These are phyloP conservation scores for Eustoma russellianum DNA, from an alignment of 257 asterid species.

Conservation along the genomic window DNA sequence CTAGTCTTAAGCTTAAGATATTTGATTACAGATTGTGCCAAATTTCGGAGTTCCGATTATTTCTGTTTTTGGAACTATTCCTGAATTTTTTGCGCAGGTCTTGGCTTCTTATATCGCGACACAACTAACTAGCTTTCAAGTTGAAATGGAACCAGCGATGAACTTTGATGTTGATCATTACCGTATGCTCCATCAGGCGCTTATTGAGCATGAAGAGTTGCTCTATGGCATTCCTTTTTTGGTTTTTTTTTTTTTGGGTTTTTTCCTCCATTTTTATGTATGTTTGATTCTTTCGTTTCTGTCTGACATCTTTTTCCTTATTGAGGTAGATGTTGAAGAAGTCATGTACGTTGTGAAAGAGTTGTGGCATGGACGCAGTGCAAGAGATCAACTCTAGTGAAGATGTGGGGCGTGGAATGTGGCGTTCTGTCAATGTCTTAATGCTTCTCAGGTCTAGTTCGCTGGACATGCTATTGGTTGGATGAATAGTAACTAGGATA, in stretches of 20 bases:
- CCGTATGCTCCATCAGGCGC: conserved; percentile 75
- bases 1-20: conserved; percentile 6
- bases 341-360: conserved; percentile 79
- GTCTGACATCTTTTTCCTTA: conserved; percentile 8
- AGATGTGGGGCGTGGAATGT: conserved; percentile 95
- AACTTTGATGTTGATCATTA: conserved; percentile 82
- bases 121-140: conserved; percentile 67
- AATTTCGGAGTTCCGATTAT: conserved; percentile 95
- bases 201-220: conserved; percentile 87
- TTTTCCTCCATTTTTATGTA: not conserved
- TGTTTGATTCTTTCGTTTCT: not conserved
- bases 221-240: conserved; percentile 37
- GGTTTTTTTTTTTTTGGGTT: not conserved
- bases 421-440: conserved; percentile 87
- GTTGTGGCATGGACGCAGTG: conserved; percentile 96
- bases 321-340: conserved; percentile 89
- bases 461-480: conserved; percentile 20
- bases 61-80: conserved; percentile 95
- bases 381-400: conserved; percentile 64
- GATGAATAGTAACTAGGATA: not conserved
- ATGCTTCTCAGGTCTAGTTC: conserved; percentile 96
- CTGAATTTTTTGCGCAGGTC: conserved; percentile 93
- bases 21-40: conserved; percentile 70
- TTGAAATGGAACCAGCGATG: conserved; percentile 82
- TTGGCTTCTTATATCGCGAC: conserved; percentile 90